Conservation (phyloP, 371 early-diverging fungal species). For the Mortierella polycephala region DNA sequence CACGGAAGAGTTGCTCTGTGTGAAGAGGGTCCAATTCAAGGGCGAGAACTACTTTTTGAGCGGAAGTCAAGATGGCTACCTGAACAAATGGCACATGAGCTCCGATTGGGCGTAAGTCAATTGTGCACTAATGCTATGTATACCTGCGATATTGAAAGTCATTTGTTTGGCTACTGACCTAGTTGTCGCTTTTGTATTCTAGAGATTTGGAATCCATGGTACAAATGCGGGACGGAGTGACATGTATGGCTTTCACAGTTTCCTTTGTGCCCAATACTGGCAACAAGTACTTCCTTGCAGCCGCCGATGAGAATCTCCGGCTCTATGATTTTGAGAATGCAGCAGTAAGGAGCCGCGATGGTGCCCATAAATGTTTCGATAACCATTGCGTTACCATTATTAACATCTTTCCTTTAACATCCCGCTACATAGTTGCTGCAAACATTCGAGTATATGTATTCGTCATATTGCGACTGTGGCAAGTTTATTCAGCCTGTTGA, state of each 20-base stretch:
- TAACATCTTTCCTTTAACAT: background rate
- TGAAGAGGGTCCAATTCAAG: slow-evolving; percentile 78
- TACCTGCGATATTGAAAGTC: background rate
- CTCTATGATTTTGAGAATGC: slow-evolving; percentile 91
- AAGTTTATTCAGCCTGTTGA: slow-evolving; percentile 82
- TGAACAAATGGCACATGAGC: slow-evolving; percentile 87
- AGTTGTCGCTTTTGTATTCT: background rate
- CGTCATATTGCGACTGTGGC: slow-evolving; percentile 92
- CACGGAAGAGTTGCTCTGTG: slow-evolving; percentile 85
- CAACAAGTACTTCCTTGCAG: slow-evolving; percentile 89
- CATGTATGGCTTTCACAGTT: slow-evolving; percentile 95
- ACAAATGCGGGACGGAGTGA: slow-evolving; percentile 81
- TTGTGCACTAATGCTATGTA: background rate
- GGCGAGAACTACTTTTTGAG: slow-evolving; percentile 85
- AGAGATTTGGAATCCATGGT: slow-evolving; percentile 66
- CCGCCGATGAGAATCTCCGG: slow-evolving; percentile 86
- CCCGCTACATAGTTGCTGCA: slow-evolving; percentile 66
- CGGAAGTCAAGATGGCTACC: slow-evolving; percentile 93
- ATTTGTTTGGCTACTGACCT: too few species aligned
- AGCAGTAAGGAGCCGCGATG: slow-evolving; percentile 56
- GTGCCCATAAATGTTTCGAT: background rate
- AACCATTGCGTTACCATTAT: background rate
- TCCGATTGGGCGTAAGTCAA: slow-evolving; percentile 73
- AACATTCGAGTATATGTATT: slow-evolving; percentile 83
- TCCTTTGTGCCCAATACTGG: slow-evolving; percentile 93